Percentiles rank a stretch among this genome's conserved stretches.
phyloP scores from a whole-genome alignment of 148 eudicot genomes.

The Persicaria tinctoria region DNA sequence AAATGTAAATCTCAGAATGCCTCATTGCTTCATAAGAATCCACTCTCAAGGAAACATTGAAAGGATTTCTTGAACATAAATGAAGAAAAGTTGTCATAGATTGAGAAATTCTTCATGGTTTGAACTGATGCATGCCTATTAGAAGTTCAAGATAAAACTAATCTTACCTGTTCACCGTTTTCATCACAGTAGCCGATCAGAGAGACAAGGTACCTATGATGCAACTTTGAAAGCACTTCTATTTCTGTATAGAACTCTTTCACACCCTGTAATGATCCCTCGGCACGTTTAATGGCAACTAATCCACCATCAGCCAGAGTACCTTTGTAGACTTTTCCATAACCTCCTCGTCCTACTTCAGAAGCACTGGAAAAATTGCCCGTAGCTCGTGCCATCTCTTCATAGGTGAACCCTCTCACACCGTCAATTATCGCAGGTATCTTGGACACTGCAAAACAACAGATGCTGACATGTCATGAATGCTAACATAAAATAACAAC shows the following conservation, averaged over 20 bases:
- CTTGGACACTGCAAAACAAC: conserved; percentile 16
- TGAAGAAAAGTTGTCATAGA: too few species aligned
- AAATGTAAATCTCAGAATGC: too few species aligned
- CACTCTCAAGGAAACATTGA: too few species aligned
- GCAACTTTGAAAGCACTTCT: conserved; percentile 69
- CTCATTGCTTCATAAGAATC: too few species aligned
- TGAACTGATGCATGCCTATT: too few species aligned
- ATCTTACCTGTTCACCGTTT: conserved; percentile 63
- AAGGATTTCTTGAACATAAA: too few species aligned
- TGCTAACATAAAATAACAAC: not conserved
- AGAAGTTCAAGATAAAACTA: not conserved
- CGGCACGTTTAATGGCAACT: conserved; percentile 77
- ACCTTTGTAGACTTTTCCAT: conserved; percentile 83
- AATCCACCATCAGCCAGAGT: conserved; percentile 38
- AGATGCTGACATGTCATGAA: not conserved
- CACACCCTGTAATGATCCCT: conserved; percentile 75
- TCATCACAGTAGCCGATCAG: conserved; percentile 79
- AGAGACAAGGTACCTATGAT: conserved; percentile 81
- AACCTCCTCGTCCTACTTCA: conserved; percentile 89
- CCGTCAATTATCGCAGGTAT: conserved; percentile 58
- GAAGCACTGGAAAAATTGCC: conserved; percentile 36
- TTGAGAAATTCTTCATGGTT: too few species aligned
- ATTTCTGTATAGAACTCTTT: conserved; percentile 90
- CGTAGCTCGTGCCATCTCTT: conserved; percentile 66
- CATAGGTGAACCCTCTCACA: conserved; percentile 58